Evolutionary conservation across 2,329 filamentous ascomycete species (phyloP), one percentile per base, ranked within the genome.

Genomic region (Clarireedia paspali): DNA sequence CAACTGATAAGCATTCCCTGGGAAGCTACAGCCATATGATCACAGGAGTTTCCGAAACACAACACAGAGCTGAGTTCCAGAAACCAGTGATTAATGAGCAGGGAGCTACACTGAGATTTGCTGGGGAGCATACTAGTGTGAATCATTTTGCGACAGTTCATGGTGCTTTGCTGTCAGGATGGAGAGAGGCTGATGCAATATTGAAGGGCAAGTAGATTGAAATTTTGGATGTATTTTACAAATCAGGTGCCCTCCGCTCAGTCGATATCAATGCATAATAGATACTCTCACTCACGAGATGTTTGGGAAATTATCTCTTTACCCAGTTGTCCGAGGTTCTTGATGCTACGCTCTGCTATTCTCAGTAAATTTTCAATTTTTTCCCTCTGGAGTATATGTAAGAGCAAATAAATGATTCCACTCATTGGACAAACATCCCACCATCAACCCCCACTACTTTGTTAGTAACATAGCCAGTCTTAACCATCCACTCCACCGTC

Each of bases 401-500:
- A 20, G 20, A 20, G 20, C 20, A 20, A 20, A 20, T 20, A 20
- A 20, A 20, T 20, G 20, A 3, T 20, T 20, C 2, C 20, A 14
- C 12, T 34, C 3, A 34, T 34, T 34, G 30, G 10, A 34, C 9
- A 34, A 34, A 34, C 9, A 34, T 34, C 1, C 30, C 30, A 34
- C 30, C 30, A 34, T 34, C 30, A 34, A 34, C 30, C 10, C 30
- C 30, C 30, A 34, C 30, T 3, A 34, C 30, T 34, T 34, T 34
- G 2, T 34, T 34, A 34, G 30, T 34, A 12, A 34, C 30, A 12
- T 34, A 34, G 2, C 30, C 30, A 4, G 30, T 34, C 30, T 34
- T 34, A 34, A 34, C 10, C 10, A 34, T 47, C 15, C 23, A 23
- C 26, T 74, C 47, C 5, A 77, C 73, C 4, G 73, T 75, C 56